Conservation (phyloP, 129 eudicot genomes). For the Pittosporum tobira region DNA sequence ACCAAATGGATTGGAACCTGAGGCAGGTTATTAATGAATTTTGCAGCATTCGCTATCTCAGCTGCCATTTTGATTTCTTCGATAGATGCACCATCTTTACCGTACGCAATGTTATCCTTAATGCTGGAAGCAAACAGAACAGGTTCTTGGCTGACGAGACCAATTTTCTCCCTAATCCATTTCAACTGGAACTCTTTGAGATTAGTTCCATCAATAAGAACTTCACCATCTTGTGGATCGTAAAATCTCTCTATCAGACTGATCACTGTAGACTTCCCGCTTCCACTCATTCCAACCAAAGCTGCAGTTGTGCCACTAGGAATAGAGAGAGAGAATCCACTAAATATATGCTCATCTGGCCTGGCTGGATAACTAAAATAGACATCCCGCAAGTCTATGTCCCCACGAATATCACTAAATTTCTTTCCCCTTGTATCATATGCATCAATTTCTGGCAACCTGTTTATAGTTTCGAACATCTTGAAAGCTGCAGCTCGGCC, state of each 20-base stretch:
- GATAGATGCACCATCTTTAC: constrained; percentile 50
- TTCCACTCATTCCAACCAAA: constrained; percentile 84
- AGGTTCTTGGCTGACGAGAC: constrained; percentile 92
- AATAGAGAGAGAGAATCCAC: constrained; percentile 59
- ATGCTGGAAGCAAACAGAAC: constrained; percentile 77
- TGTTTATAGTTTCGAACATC: constrained; percentile 78
- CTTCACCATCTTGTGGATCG: constrained; percentile 78
- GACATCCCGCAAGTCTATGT: constrained; percentile 53
- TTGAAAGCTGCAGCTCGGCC: constrained; percentile 84
- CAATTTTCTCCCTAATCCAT: constrained; percentile 72
- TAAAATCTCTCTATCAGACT: constrained; percentile 81
- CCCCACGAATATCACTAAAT: constrained; percentile 52
- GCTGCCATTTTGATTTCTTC: constrained; percentile 64
- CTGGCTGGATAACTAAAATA: constrained; percentile 67
- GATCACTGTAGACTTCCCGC: constrained; percentile 83
- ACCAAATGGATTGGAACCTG: constrained; percentile 33
- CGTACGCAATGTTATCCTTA: constrained; percentile 72
- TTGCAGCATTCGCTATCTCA: constrained; percentile 81
- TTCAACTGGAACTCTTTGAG: constrained; percentile 66
- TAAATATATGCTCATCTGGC: constrained; percentile 60
- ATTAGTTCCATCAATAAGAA: constrained; percentile 61
- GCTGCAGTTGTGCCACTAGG: constrained; percentile 75
- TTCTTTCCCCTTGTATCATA: constrained; percentile 49
- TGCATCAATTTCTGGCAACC: constrained; percentile 72
- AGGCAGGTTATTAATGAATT: constrained; percentile 64